These are phyloP conservation scores for Naganishia vaughanmartiniae DNA, from an alignment of 768 basidiomycete genomes.

Conservation along the genomic window DNA sequence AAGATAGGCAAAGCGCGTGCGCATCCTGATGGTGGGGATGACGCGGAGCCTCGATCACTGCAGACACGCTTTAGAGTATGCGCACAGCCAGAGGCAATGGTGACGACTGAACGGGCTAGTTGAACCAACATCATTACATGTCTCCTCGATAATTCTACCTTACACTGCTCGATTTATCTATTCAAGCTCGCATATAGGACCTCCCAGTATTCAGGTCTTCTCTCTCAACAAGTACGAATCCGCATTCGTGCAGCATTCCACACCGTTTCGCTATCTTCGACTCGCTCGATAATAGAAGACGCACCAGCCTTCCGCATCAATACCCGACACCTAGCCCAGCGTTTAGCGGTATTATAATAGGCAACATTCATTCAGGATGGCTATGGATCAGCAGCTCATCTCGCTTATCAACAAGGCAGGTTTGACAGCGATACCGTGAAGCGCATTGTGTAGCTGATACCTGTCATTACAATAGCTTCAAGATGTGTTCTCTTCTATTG, in stretches of 20 bases:
- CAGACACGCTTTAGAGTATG: too few species aligned
- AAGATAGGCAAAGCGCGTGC: too few species aligned
- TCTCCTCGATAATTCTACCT: too few species aligned
- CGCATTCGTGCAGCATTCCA: not conserved
- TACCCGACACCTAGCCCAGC: not conserved
- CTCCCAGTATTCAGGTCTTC: too few species aligned
- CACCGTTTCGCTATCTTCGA: conserved; percentile 2
- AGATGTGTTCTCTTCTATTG: conserved; percentile 53
- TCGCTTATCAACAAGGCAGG: conserved; percentile 53
- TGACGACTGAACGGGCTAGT: not conserved
- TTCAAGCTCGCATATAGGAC: too few species aligned
- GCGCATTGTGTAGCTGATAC: conserved; percentile 21
- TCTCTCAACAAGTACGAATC: not conserved
- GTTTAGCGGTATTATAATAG: not conserved
- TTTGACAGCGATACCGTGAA: conserved; percentile 28
- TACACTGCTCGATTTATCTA: too few species aligned
- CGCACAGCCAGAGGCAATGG: not conserved
- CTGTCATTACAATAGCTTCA: conserved; percentile 42
- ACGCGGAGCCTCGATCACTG: conserved; percentile 14
- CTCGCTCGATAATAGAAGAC: not conserved
- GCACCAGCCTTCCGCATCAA: not conserved
- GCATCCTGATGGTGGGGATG: not conserved
- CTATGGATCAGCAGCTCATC: conserved; percentile 54
- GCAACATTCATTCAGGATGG: not conserved
- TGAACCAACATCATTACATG: not conserved